A percentile compares a stretch with the other conserved stretches of the same genome.
Evolutionary conservation across 805 yeast genomes (phyloP).

Genomic region (Jamesozyma rosinii): DNA sequence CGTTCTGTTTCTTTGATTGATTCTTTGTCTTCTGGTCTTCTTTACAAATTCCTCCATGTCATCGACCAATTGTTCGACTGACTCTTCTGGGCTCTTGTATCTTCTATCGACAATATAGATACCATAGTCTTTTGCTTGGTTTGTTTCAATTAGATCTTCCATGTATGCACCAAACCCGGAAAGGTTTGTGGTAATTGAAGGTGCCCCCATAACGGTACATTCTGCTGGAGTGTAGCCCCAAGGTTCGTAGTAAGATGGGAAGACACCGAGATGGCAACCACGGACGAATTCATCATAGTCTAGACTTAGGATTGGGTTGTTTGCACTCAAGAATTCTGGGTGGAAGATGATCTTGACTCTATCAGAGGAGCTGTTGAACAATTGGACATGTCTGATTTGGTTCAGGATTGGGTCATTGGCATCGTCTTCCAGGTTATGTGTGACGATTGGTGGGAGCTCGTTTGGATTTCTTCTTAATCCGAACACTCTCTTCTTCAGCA

Average conservation of each 20-base stretch:
- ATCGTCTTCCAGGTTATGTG: slow-evolving; percentile 94
- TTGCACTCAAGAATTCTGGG: slow-evolving; percentile 91
- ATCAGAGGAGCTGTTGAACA: slow-evolving; percentile 83
- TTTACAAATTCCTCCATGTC: slow-evolving; percentile 82
- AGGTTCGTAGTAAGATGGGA: slow-evolving; percentile 97
- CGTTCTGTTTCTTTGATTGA: slow-evolving; percentile 94
- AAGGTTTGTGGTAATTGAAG: slow-evolving; percentile 89
- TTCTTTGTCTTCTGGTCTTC: slow-evolving; percentile 92
- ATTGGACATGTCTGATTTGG: slow-evolving; percentile 83
- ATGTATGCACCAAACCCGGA: slow-evolving; percentile 97
- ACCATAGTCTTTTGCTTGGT: slow-evolving; percentile 79
- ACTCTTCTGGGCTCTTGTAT: slow-evolving; percentile 83
- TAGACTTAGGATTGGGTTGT: slow-evolving; percentile 83
- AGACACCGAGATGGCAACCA: slow-evolving; percentile 95
- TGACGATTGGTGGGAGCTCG: slow-evolving; percentile 86
- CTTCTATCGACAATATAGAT: slow-evolving; percentile 94
- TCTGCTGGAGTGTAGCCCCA: slow-evolving; percentile 99
- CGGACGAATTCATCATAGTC: slow-evolving; percentile 97
- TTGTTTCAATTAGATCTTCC: slow-evolving; percentile 91
- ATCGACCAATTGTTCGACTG: slow-evolving; percentile 80
- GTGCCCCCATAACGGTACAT: slow-evolving; percentile 99
- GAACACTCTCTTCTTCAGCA: slow-evolving; percentile 82
- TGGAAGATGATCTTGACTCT: slow-evolving; percentile 93
- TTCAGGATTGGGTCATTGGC: slow-evolving; percentile 81
- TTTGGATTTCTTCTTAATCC: slow-evolving; percentile 71